These are phyloP conservation scores for Ceratocystis destructans DNA, from an alignment of 2,329 filamentous ascomycete genomes.

Conservation along the genomic window DNA sequence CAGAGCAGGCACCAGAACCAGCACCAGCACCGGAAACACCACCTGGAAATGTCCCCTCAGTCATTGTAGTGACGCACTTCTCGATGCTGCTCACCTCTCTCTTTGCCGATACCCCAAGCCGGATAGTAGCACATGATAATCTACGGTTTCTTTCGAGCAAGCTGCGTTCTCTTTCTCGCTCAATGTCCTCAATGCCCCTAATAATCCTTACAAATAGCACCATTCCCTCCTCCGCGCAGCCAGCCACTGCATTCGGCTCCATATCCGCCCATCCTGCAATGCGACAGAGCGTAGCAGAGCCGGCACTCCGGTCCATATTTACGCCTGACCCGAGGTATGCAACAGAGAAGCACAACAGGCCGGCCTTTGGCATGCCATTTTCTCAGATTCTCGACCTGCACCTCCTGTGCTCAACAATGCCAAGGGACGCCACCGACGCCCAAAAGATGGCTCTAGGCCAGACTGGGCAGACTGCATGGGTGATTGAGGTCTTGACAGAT, in stretches of 20 bases:
- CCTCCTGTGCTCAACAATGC: conserved; percentile 36
- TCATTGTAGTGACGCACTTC: conserved; percentile 44
- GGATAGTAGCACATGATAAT: conserved; percentile 36
- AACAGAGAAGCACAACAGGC: conserved; percentile 29
- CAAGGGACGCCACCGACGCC: conserved; percentile 30
- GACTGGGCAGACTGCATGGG: conserved; percentile 27
- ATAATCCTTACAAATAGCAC: conserved; percentile 44
- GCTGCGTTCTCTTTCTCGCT: conserved; percentile 34
- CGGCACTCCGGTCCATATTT: conserved; percentile 39
- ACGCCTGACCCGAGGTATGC: conserved; percentile 25
- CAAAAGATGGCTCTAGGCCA: conserved; percentile 22
- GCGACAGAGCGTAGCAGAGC: conserved; percentile 26
- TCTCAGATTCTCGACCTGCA: conserved; percentile 42
- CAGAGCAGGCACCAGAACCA: not conserved
- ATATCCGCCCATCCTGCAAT: not conserved
- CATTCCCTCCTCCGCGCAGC: conserved; percentile 18
- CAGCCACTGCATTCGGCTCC: not conserved
- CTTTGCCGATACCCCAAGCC: conserved; percentile 36
- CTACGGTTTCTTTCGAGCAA: conserved; percentile 36
- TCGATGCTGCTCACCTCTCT: conserved; percentile 38
- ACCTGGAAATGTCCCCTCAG: conserved; percentile 25
- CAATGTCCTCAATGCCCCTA: conserved; percentile 31
- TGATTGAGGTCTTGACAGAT: conserved; percentile 40
- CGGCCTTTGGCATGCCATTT: conserved; percentile 42
- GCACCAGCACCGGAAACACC: not conserved